Base-by-base conservation (phyloP, 75 land plant species). In the Pinus albicaulis region DNA sequence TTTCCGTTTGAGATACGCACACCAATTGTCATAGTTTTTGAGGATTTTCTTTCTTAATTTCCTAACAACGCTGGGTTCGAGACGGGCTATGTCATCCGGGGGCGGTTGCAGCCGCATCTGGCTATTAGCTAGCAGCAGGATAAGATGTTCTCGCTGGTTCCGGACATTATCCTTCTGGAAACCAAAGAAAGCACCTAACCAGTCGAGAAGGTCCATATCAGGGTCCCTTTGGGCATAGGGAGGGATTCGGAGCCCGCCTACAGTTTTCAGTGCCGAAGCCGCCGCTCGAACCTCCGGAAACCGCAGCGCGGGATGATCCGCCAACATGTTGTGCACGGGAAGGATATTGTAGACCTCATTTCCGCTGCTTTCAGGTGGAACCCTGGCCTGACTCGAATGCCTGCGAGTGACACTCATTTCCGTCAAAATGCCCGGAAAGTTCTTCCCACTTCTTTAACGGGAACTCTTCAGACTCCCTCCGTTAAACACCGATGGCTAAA, bases 91-190 rank as follows among this genome's bases (percentile, higher is more conserved):
- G 57, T 82, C 78, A 72, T 88, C 90, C n/a, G 96, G 90, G 5
- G 96, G 88, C 12, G 98, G 94, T 23, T 78, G 75, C 72, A 87
- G 60, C 16, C 98, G 91, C 98, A 95, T 95, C 83, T 95, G 98
- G 59, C 89, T 80, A 71, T 95, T 95, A 66, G 98, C 88, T n/a
- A 95, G 86, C 57, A 93, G 94, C 23, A 95, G 92, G 36, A 95
- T 94, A 2, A 95, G 82, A 65, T 95, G 98, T 79, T 95, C 98
- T n/a, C 98, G 80, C 88, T 95, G 98, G 79, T 95, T 95, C 73
- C 82, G 75, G 26, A 95, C 96, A 81, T 93, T 95, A 62, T 80
- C 87, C 34, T 56, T 56, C 84, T 95, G 98, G 76, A 95, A 95
- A 17, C 98, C 90, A 76, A 93, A 95, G 87, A 90, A 91, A 56